Percentiles rank a stretch among this genome's conserved stretches.
These are phyloP conservation scores for Cymbopogon citratus DNA, from an alignment of 176 grass and related monocot genomes.

Conservation along the genomic window DNA sequence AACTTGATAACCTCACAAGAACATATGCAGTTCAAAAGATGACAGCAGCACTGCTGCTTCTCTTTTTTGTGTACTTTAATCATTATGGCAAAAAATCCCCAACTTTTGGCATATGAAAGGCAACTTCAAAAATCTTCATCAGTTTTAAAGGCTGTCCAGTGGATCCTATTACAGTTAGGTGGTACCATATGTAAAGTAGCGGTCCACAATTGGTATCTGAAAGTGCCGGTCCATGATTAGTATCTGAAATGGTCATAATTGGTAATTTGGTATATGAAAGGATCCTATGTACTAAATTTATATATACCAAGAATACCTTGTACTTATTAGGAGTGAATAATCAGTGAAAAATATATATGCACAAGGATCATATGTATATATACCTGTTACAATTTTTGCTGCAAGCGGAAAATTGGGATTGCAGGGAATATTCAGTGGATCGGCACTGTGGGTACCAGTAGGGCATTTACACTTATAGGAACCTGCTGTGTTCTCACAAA, in stretches of 20 bases:
- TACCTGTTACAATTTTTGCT: not conserved
- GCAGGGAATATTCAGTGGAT: not conserved
- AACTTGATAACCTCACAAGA: not conserved
- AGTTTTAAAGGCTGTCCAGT: not conserved
- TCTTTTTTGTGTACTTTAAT: not conserved
- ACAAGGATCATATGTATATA: not conserved
- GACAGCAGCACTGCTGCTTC: not conserved
- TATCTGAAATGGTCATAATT: not conserved
- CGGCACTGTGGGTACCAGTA: not conserved
- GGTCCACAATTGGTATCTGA: not conserved
- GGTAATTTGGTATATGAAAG: not conserved
- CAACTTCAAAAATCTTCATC: not conserved
- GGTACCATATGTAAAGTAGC: not conserved
- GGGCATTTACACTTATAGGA: constrained; percentile 19
- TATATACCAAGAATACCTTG: not conserved
- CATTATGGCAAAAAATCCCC: not conserved
- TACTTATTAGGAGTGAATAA: not conserved
- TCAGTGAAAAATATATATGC: not conserved
- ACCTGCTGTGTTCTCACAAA: not conserved
- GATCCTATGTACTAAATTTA: no score
- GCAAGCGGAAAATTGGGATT: not conserved
- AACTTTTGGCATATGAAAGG: not conserved
- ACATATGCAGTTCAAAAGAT: not conserved
- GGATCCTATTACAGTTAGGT: not conserved
- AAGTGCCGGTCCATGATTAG: not conserved